Evolutionary conservation across 1,284 basidiomycete genomes (phyloP), one percentile per base, ranked within the genome.

Genomic region (Leccinum subfulvum): DNA sequence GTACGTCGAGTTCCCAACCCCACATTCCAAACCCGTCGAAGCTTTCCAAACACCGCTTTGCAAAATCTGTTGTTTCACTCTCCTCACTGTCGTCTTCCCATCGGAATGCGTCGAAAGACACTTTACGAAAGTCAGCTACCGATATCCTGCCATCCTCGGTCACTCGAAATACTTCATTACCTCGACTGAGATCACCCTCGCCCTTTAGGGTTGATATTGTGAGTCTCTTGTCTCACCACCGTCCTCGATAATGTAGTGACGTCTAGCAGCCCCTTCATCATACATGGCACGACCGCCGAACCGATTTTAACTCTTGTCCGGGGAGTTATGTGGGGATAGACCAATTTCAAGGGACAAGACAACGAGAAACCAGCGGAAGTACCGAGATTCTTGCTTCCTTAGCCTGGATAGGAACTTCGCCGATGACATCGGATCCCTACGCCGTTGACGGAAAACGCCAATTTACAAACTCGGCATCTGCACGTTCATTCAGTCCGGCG

Each of bases 301-400:
- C 64, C 5, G 28, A 69, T 13, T 75, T 75, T 7, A 54, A 58
- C 11, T 56, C 61, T 60, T 59, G 56, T 6, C 8, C 37, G 1
- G 53, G 39, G 37, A 23, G 2, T 51, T 56, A 41, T 30, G 23
- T 56, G 33, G 57, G 44, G 21, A 47, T 11, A 14, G 9, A 11
- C 16, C 55, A 62, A 21, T 33, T 11, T 4, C 44, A 53, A 7
- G 44, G 63, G 11, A 33, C 62, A 57, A 63, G 14, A 14, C 30
- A 39, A 18, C 67, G 44, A 49, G 66, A 54, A 44, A 44, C 66
- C 3, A 65, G 60, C 44, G 61, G 58, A 37, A 70, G 59, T 13
- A 74, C 74, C 5, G 67, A 76, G n/a, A 47, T 59, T 41, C 67
- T 73, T 51, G 73, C 73, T 26, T 74, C 71, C 18, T 70, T 73